Conservation (phyloP, 257 asterid species). For the Haberlea rhodopensis region DNA sequence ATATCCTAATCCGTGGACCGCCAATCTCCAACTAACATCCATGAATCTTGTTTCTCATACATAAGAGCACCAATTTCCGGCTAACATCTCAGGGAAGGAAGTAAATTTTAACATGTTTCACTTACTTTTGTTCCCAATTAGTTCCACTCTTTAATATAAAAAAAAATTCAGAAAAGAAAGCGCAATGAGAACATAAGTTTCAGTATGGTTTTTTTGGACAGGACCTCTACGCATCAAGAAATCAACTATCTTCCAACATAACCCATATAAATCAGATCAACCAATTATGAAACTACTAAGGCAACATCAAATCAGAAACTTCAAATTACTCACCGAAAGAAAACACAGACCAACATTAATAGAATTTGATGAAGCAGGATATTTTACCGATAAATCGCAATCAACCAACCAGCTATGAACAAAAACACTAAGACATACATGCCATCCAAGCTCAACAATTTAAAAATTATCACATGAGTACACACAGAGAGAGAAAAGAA, state of each 20-base stretch:
- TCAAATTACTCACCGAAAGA: not conserved
- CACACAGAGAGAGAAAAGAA: not conserved
- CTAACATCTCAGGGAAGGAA: slow-evolving; percentile 8
- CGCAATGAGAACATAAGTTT: not conserved
- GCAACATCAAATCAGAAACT: not conserved
- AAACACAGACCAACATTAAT: not conserved
- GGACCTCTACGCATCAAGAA: not conserved
- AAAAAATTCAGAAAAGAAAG: slow-evolving; percentile 7
- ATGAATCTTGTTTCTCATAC: not conserved
- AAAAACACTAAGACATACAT: not conserved
- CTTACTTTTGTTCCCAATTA: not conserved
- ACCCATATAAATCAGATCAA: not conserved
- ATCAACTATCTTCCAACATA: not conserved
- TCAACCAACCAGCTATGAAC: not conserved
- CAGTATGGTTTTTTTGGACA: slow-evolving; percentile 3
- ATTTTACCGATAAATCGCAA: not conserved
- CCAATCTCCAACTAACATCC: not conserved
- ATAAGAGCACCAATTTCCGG: slow-evolving; percentile 16
- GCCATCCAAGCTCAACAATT: not conserved
- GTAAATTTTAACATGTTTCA: not conserved
- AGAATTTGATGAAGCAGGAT: not conserved
- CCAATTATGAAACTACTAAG: not conserved
- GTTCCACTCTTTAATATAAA: not conserved
- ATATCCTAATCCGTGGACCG: not conserved
- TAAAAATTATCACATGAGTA: not conserved